phyloP scores from a whole-genome alignment of 164 flowering plant genomes.

The Stephania japonica region DNA sequence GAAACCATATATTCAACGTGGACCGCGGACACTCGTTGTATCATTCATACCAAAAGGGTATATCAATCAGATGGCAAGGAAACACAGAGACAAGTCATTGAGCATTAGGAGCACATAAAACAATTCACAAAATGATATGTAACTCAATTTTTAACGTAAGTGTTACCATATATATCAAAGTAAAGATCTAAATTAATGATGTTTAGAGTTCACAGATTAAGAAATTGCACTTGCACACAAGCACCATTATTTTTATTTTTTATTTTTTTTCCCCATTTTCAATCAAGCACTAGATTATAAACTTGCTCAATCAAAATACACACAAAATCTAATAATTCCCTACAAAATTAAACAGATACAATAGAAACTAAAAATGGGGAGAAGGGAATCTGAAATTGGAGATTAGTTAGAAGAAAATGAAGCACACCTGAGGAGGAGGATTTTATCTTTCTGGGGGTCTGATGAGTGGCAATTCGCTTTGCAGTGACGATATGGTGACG shows the following conservation, averaged over 20 bases:
- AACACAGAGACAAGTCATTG: not conserved
- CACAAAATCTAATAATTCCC: not conserved
- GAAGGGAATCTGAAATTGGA: too few species aligned
- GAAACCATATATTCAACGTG: not conserved
- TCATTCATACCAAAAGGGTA: not conserved
- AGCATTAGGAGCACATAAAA: not conserved
- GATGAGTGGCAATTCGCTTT: conserved; percentile 32
- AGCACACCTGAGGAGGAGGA: conserved; percentile 25
- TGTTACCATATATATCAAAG: not conserved
- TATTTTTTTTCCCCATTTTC: not conserved
- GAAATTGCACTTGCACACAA: not conserved
- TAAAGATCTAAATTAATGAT: not conserved
- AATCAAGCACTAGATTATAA: too few species aligned
- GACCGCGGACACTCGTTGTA: not conserved
- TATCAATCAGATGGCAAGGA: not conserved
- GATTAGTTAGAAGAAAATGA: not conserved
- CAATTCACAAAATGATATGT: not conserved
- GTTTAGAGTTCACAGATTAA: not conserved
- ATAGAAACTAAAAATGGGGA: not conserved
- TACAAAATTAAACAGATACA: not conserved
- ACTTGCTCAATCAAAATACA: not conserved
- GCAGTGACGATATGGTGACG: conserved; percentile 49
- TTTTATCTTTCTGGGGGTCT: conserved; percentile 21
- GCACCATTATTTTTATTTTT: not conserved
- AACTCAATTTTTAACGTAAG: not conserved